These are phyloP conservation scores for Petunia axillaris DNA, from an alignment of 257 asterid genomes.

Conservation along the genomic window DNA sequence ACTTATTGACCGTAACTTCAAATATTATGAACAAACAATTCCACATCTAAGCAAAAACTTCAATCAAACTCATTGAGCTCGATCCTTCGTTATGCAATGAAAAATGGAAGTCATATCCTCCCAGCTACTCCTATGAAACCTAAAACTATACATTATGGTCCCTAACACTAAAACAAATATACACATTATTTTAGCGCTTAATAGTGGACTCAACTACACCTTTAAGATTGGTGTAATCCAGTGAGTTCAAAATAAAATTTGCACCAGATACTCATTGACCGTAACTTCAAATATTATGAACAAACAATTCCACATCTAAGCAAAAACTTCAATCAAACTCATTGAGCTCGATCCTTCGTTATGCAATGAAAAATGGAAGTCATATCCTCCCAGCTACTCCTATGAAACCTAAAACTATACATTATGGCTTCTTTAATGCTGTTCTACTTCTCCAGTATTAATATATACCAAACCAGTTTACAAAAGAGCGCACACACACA, in stretches of 20 bases:
- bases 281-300: not conserved
- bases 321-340: not conserved
- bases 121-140: not conserved
- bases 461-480: no score
- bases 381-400: not conserved
- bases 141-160: not conserved
- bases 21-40: not conserved
- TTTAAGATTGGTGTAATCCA: not conserved
- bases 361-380: slow-evolving; percentile 1
- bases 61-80: not conserved
- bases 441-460: no score
- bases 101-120: slow-evolving; percentile 6
- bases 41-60: not conserved
- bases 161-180: not conserved
- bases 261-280: not conserved
- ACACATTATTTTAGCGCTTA: not conserved
- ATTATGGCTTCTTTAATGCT: no score
- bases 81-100: not conserved
- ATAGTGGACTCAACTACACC: not conserved
- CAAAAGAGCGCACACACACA: not conserved
- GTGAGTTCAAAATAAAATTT: not conserved
- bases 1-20: not conserved
- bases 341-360: not conserved
- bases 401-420: not conserved
- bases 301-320: not conserved